Evolutionary conservation across 768 basidiomycete species (phyloP), one percentile per base, ranked within the genome.

Genomic region (Trichaptum fuscoviolaceum): DNA sequence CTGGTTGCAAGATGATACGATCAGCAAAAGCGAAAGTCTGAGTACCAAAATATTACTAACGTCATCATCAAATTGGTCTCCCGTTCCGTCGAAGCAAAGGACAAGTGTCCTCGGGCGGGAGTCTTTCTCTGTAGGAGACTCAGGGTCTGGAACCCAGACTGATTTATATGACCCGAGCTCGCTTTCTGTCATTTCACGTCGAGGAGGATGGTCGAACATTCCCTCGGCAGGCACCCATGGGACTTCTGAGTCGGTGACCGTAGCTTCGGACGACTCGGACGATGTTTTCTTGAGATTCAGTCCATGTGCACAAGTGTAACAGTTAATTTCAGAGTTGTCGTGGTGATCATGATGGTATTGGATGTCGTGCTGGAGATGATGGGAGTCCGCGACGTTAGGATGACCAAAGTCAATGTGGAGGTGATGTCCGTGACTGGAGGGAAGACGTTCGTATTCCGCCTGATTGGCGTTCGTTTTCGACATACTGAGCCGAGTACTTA

Each of bases 31-130:
- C 60, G 3, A 12, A 58, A 65, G 3, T 18, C 7, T 2, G 25
- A 65, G 60, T 4, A 18, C 20, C 17, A 3, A 20, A 30, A 36
- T 23, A 2, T 65, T 10, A 25, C 65, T 63, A 1, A 58, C 65
- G 18, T 63, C 63, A 18, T 34, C 63, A 24, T 63, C 60, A 27
- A 66, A 66, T 26, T 66, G 35, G 36, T 66, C 57, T n/a, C 65
- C 65, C 18, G 65, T 66, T 2, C 65, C 65, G 27, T 66, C 65
- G 35, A 66, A 66, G 65, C 65, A 36, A 34, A 65, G 35, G 15
- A 65, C 59, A 2, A 61, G 59, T 34, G 59, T 61, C 30, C 59
- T 61, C 24, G 59, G 25, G 3, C 23, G 57, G 57, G n/a, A 5
- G 15, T 61, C 30, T 9, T 61, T 61, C 59, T 61, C 59, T 1